Conservation (phyloP, 148 eudicot genomes). For the Persicaria tinctoria region DNA sequence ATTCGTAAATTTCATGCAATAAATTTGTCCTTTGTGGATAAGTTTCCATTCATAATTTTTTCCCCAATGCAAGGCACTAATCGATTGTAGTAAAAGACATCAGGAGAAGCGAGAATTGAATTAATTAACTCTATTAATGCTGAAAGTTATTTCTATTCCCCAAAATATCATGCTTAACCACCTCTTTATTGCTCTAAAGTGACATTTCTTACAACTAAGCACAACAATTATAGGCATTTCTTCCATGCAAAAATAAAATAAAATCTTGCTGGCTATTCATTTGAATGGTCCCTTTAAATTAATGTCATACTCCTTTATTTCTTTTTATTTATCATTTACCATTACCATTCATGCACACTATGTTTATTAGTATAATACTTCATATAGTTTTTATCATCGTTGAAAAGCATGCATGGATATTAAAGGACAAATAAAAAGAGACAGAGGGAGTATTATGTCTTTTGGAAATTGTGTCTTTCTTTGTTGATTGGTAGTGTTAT, state of each 20-base stretch:
- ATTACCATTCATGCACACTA: too few relatives aligned
- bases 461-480: neutral
- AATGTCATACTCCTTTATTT: neutral
- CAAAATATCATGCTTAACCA: neutral
- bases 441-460: too few relatives aligned
- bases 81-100: neutral
- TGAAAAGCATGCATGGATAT: too few relatives aligned
- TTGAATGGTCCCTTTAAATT: neutral
- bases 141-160: neutral
- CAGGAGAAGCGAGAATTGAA: neutral
- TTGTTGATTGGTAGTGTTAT: slow-evolving; percentile 5
- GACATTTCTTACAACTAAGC: neutral
- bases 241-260: neutral
- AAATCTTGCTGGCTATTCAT: neutral
- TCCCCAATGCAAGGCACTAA: neutral
- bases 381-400: too few relatives aligned
- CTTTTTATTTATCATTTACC: too few relatives aligned
- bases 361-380: too few relatives aligned
- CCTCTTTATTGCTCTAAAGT: neutral
- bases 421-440: too few relatives aligned
- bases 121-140: neutral
- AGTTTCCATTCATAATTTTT: neutral
- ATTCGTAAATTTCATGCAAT: neutral
- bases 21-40: neutral
- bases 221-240: neutral